These are phyloP conservation scores for Tremella mesenterica DNA, from an alignment of 768 basidiomycete genomes.

Conservation along the genomic window DNA sequence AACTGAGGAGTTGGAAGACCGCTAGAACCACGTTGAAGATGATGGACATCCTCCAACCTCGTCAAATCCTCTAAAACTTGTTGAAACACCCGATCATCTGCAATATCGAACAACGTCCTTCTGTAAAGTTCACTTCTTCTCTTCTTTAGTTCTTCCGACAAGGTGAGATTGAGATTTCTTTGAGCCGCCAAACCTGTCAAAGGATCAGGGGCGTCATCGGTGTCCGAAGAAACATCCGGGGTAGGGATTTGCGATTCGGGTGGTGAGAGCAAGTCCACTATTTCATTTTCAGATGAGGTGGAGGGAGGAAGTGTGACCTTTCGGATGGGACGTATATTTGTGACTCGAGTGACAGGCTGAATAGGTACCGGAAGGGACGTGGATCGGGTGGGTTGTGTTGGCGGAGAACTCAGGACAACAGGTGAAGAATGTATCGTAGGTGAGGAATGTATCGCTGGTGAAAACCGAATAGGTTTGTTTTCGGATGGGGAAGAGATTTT, in stretches of 20 bases:
- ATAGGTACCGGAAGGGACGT: no score
- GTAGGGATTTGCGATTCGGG: background rate
- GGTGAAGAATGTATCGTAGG: no score
- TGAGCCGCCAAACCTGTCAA: background rate
- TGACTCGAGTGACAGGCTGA: no score
- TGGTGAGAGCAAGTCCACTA: background rate
- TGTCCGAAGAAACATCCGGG: background rate
- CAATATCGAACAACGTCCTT: constrained; percentile 27
- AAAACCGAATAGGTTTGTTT: no score
- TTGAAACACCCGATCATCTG: constrained; percentile 32
- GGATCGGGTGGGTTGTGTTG: no score
- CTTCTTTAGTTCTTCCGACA: background rate
- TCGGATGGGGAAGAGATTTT: no score
- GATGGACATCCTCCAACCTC: constrained; percentile 2
- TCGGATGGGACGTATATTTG: no score
- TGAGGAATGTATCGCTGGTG: no score
- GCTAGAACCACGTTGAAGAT: constrained; percentile 1
- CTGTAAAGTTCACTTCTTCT: constrained; percentile 10
- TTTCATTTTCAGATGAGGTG: no score
- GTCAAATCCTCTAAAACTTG: constrained; percentile 15
- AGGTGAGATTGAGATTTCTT: background rate
- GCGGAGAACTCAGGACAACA: no score
- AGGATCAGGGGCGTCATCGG: background rate
- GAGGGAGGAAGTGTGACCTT: no score
- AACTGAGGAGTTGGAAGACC: background rate